phyloP scores from a whole-genome alignment of 495 filamentous ascomycete species.

The Staphylotrichum tortipilum region DNA sequence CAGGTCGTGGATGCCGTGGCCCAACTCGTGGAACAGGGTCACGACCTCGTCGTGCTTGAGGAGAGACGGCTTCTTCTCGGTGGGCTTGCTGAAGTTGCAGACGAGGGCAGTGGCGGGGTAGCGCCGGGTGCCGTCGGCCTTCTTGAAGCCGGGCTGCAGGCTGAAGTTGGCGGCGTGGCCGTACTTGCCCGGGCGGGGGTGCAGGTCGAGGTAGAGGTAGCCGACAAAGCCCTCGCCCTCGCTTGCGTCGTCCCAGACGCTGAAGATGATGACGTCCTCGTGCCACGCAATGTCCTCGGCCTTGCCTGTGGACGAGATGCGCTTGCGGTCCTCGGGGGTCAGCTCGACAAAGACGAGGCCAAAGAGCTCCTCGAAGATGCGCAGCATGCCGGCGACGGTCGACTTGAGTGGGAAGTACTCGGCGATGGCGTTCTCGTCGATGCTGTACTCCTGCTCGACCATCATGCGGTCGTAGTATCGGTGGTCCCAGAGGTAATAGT shows the following conservation, averaged over 20 bases:
- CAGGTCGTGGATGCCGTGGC: conserved; percentile 58
- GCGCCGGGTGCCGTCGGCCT: conserved; percentile 45
- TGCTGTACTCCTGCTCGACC: conserved; percentile 80
- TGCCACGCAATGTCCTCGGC: conserved; percentile 54
- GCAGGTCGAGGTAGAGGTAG: conserved; percentile 57
- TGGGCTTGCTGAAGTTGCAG: conserved; percentile 61
- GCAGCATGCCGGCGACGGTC: conserved; percentile 82
- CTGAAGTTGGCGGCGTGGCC: conserved; percentile 73
- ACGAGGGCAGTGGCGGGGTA: conserved; percentile 56
- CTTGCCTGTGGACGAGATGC: conserved; percentile 44
- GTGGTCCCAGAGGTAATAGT: conserved; percentile 87
- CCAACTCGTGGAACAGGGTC: conserved; percentile 58
- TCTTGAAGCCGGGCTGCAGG: conserved; percentile 55
- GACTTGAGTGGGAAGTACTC: conserved; percentile 88
- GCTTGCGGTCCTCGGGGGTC: conserved; percentile 38
- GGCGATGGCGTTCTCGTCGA: conserved; percentile 82
- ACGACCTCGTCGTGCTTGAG: conserved; percentile 58
- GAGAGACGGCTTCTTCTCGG: conserved; percentile 50
- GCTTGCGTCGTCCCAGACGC: conserved; percentile 52
- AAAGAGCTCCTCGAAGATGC: conserved; percentile 90
- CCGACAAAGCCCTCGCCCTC: conserved; percentile 53
- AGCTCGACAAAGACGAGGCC: conserved; percentile 87
- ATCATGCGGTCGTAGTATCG: conserved; percentile 79
- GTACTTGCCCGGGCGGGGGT: conserved; percentile 55
- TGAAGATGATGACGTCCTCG: conserved; percentile 54